Evolutionary conservation across 495 filamentous ascomycete genomes (phyloP).

Genomic region (Podospora pseudocomata): DNA sequence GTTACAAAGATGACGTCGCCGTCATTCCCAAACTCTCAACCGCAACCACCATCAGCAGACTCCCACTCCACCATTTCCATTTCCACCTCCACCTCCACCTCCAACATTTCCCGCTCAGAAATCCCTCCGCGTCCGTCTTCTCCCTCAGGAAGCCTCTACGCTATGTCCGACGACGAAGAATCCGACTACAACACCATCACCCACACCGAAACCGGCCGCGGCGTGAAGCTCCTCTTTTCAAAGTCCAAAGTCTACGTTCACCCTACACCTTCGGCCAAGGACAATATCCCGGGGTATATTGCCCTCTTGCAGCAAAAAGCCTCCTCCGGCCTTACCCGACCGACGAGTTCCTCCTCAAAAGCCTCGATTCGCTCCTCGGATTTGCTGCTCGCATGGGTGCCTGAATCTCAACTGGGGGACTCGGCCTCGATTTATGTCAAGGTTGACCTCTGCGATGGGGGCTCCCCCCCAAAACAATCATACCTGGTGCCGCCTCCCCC

Average conservation of each 20-base stretch:
- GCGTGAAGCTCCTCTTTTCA: constrained; percentile 92
- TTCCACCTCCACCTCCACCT: constrained; percentile 1
- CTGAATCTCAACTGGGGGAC: constrained; percentile 83
- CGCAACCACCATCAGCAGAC: constrained; percentile 6
- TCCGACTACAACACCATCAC: constrained; percentile 94
- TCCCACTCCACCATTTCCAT: constrained; percentile 7
- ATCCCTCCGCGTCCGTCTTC: constrained; percentile 48
- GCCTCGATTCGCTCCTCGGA: constrained; percentile 51
- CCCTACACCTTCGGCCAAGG: constrained; percentile 85
- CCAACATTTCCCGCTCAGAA: constrained; percentile 15
- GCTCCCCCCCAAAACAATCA: constrained; percentile 75
- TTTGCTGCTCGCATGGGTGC: constrained; percentile 87
- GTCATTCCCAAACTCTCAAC: constrained; percentile 5
- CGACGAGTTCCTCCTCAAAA: constrained; percentile 52
- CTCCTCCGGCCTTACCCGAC: constrained; percentile 35
- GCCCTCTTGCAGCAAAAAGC: constrained; percentile 90
- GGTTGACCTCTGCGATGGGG: constrained; percentile 80
- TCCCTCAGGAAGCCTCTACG: constrained; percentile 89
- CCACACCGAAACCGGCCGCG: constrained; percentile 70
- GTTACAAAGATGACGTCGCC: constrained; percentile 26
- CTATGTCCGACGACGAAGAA: constrained; percentile 94
- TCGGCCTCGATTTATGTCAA: constrained; percentile 88
- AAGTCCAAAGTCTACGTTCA: constrained; percentile 99
- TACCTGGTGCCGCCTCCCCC: constrained; percentile 92
- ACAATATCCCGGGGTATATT: constrained; percentile 96